phyloP scores from a whole-genome alignment of 805 yeast species.

The Yamadazyma philogaea region DNA sequence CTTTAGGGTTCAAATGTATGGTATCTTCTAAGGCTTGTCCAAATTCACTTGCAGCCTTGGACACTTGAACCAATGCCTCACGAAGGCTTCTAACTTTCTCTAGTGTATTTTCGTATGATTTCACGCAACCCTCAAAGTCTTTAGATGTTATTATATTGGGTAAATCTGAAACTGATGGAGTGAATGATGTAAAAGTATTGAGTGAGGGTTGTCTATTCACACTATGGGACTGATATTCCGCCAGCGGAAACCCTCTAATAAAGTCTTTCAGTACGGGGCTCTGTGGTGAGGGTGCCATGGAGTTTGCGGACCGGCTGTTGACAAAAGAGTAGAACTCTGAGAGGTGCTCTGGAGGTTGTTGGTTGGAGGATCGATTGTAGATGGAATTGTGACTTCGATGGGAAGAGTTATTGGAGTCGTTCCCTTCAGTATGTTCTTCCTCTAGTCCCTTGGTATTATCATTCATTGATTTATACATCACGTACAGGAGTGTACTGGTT shows the following conservation, averaged over 20 bases:
- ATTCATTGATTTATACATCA: background rate
- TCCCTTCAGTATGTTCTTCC: background rate
- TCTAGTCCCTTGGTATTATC: background rate
- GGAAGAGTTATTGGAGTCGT: background rate
- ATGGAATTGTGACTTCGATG: background rate
- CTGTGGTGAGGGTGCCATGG: conserved; percentile 13
- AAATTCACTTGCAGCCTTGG: conserved; percentile 65
- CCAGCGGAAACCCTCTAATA: conserved; percentile 3
- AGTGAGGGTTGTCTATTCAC: conserved; percentile 30
- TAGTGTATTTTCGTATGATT: conserved; percentile 47
- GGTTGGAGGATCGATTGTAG: background rate
- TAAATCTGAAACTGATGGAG: conserved; percentile 56
- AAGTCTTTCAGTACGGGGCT: conserved; percentile 14
- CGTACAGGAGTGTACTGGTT: background rate
- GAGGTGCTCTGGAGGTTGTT: conserved; percentile 48
- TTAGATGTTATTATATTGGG: conserved; percentile 58
- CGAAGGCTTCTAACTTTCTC: conserved; percentile 46
- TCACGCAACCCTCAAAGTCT: conserved; percentile 53
- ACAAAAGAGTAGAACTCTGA: conserved; percentile 59
- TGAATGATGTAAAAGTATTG: conserved; percentile 43
- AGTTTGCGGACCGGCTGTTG: conserved; percentile 21
- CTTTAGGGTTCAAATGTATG: conserved; percentile 26
- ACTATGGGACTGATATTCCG: background rate
- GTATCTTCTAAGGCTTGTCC: conserved; percentile 63
- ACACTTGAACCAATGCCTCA: conserved; percentile 43